Percentiles rank a stretch among this genome's conserved stretches.
Conservation (phyloP, 768 basidiomycete species). For the Tylopilus subfusipes region DNA sequence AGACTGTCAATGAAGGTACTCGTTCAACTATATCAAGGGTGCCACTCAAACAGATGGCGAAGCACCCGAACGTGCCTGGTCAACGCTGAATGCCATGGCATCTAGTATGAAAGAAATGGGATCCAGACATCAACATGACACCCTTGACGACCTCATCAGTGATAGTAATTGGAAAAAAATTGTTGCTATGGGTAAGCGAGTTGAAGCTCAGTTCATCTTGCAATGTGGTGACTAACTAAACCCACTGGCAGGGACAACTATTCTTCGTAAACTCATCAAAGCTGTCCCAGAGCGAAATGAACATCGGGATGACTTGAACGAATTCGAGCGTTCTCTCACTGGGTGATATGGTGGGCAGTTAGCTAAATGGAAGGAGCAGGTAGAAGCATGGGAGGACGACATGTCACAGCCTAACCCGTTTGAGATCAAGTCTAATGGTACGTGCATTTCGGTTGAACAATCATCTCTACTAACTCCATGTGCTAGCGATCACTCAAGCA, state of each 20-base stretch:
- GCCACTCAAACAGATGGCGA: conserved; percentile 20
- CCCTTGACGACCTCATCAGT: conserved; percentile 36
- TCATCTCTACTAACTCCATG: not conserved
- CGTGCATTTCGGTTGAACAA: no score
- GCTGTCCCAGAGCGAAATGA: conserved; percentile 4
- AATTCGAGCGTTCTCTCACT: not conserved
- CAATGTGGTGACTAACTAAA: no score
- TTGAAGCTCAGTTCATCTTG: no score
- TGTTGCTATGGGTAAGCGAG: conserved; percentile 21
- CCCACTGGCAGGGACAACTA: not conserved
- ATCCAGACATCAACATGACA: conserved; percentile 29
- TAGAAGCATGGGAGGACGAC: conserved; percentile 9
- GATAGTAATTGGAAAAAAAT: conserved; percentile 38
- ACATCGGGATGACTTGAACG: conserved; percentile 2
- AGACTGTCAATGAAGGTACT: conserved; percentile 29
- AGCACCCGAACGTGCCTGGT: conserved; percentile 38
- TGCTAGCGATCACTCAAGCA: not conserved
- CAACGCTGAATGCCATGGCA: conserved; percentile 25
- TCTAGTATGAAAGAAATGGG: conserved; percentile 31
- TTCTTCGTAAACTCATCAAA: not conserved
- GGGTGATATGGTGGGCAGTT: not conserved
- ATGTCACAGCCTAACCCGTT: conserved; percentile 7
- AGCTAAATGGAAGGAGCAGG: not conserved
- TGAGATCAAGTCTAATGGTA: not conserved
- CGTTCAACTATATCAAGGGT: conserved; percentile 25